phyloP scores from a whole-genome alignment of 345 rosid genomes.

The Hibiscus syriacus region DNA sequence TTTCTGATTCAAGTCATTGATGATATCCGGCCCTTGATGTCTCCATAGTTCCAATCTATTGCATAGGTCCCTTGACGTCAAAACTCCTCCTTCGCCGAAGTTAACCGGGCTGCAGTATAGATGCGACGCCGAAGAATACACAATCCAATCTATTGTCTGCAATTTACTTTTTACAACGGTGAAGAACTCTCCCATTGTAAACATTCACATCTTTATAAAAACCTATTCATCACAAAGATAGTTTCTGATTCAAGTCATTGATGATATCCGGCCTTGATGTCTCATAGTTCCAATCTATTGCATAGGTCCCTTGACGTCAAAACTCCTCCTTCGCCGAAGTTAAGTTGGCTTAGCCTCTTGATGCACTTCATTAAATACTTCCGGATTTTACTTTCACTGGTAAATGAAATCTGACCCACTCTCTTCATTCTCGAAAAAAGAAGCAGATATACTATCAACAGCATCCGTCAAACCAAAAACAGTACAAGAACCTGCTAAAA shows the following conservation, averaged over 20 bases:
- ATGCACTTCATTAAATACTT: slow-evolving; percentile 57
- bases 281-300: slow-evolving; percentile 44
- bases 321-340: slow-evolving; percentile 27
- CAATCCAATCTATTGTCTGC: background rate
- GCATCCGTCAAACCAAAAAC: slow-evolving; percentile 53
- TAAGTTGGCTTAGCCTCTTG: slow-evolving; percentile 33
- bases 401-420: slow-evolving; percentile 30
- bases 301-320: slow-evolving; percentile 38
- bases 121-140: background rate
- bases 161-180: background rate
- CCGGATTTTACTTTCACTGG: slow-evolving; percentile 43
- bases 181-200: background rate
- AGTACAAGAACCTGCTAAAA: slow-evolving; percentile 44
- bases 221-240: slow-evolving; percentile 14
- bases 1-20: slow-evolving; percentile 21
- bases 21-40: slow-evolving; percentile 37
- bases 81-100: slow-evolving; percentile 26
- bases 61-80: slow-evolving; percentile 38
- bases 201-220: background rate
- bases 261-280: slow-evolving; percentile 36
- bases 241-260: slow-evolving; percentile 20
- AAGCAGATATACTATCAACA: slow-evolving; percentile 45
- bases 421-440: slow-evolving; percentile 44
- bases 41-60: slow-evolving; percentile 46
- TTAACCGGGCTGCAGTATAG: too few species aligned